These are phyloP conservation scores for Gautieria morchelliformis DNA, from an alignment of 768 basidiomycete species.

Conservation along the genomic window DNA sequence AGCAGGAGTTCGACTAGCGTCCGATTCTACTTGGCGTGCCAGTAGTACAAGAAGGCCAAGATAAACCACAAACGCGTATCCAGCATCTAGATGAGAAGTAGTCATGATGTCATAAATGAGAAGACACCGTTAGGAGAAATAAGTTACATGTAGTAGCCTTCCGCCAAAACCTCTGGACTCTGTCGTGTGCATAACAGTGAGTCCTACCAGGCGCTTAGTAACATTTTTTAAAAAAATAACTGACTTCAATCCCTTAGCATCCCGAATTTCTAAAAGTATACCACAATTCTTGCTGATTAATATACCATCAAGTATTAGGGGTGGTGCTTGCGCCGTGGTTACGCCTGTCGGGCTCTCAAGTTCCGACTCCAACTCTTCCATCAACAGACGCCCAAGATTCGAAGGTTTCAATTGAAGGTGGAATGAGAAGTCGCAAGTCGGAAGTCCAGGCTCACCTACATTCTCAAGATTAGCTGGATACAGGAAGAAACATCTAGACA, in stretches of 20 bases:
- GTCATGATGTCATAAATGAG: slow-evolving; percentile 8
- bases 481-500: not conserved
- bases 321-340: slow-evolving; percentile 46
- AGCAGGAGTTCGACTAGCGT: slow-evolving; percentile 62
- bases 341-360: slow-evolving; percentile 66
- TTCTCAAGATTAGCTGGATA: not conserved
- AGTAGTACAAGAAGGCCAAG: slow-evolving; percentile 57
- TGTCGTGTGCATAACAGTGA: slow-evolving; percentile 13
- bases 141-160: slow-evolving; percentile 53
- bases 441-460: slow-evolving; percentile 38
- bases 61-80: slow-evolving; percentile 56
- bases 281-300: slow-evolving; percentile 77
- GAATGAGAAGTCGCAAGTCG: slow-evolving; percentile 56
- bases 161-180: slow-evolving; percentile 57
- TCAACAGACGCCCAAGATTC: slow-evolving; percentile 38
- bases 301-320: slow-evolving; percentile 50
- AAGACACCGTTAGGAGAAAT: not conserved
- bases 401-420: slow-evolving; percentile 56
- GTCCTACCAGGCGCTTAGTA: slow-evolving; percentile 9
- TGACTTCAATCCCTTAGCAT: slow-evolving; percentile 63
- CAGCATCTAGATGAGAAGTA: slow-evolving; percentile 47
- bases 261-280: slow-evolving; percentile 53
- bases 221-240: slow-evolving; percentile 23
- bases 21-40: slow-evolving; percentile 55
- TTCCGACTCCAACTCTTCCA: slow-evolving; percentile 68